Conservation (phyloP, 345 rosid genomes). For the Pistacia integerrima region DNA sequence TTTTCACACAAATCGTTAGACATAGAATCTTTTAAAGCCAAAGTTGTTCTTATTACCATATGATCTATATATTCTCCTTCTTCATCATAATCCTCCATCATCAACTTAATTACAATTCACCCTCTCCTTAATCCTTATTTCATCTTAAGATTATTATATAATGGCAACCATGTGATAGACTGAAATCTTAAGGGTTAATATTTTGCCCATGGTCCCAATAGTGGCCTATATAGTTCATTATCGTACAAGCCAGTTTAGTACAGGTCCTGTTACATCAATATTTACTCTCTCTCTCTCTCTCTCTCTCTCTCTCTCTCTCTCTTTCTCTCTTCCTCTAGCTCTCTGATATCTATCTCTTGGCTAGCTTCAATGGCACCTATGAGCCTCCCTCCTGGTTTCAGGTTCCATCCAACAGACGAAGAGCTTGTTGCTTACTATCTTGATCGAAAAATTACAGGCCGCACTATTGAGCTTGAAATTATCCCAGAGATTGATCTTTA, state of each 20-base stretch:
- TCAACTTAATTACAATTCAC: constrained; percentile 15
- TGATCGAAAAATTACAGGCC: constrained; percentile 64
- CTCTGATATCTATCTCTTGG: background rate
- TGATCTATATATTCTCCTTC: background rate
- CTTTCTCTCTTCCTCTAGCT: background rate
- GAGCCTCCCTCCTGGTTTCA: constrained; percentile 85
- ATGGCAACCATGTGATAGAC: constrained; percentile 38
- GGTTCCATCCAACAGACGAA: constrained; percentile 87
- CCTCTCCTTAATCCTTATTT: background rate
- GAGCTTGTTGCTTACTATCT: constrained; percentile 80
- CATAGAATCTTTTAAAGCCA: constrained; percentile 57
- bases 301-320: constrained; percentile 8
- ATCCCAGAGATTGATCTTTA: constrained; percentile 83
- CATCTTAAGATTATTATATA: background rate
- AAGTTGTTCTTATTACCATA: constrained; percentile 16
- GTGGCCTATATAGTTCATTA: constrained; percentile 40
- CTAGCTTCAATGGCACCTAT: constrained; percentile 50
- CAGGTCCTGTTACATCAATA: constrained; percentile 12
- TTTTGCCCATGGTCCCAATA: constrained; percentile 29
- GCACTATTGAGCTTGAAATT: constrained; percentile 66
- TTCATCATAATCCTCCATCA: background rate
- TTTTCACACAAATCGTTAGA: constrained; percentile 46
- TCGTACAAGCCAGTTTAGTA: constrained; percentile 28
- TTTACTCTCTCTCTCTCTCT: constrained; percentile 21
- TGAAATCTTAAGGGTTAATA: constrained; percentile 11